A percentile compares a stretch with the other conserved stretches of the same genome.
Evolutionary conservation across 2,329 filamentous ascomycete species (phyloP).

Genomic region (Juglanconis oblonga): DNA sequence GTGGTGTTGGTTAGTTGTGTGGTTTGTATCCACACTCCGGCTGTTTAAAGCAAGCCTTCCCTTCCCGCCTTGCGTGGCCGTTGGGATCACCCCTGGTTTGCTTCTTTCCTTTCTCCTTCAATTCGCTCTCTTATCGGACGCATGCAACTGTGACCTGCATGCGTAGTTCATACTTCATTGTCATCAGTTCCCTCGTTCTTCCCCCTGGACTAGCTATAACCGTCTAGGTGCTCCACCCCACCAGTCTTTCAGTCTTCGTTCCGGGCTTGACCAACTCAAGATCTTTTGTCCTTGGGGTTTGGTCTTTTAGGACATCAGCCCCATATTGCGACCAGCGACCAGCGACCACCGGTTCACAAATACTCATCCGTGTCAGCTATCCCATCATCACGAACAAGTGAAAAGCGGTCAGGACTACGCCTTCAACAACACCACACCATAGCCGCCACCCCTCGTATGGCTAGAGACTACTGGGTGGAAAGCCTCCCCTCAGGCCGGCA

Average conservation of each 20-base stretch:
- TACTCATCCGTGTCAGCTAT: too few relatives aligned
- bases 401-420: too few relatives aligned
- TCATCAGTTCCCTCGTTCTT: constrained; percentile 2
- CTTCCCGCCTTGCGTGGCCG: constrained; percentile 1
- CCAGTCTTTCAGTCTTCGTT: not conserved
- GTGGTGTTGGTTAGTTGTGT: not conserved
- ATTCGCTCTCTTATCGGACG: constrained; percentile 11
- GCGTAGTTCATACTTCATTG: constrained; percentile 1
- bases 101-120: constrained; percentile 7
- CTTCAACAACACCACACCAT: not conserved
- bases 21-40: not conserved
- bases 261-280: not conserved
- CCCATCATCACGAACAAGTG: too few relatives aligned
- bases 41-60: constrained; percentile 18
- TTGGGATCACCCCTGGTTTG: constrained; percentile 1
- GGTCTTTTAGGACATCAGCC: not conserved
- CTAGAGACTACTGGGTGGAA: constrained; percentile 18
- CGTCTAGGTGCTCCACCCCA: not conserved
- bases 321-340: too few relatives aligned
- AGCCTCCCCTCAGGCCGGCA: constrained; percentile 15
- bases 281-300: not conserved
- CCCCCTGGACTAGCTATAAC: constrained; percentile 9
- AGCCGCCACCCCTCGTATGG: constrained; percentile 6
- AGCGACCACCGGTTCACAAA: too few relatives aligned
- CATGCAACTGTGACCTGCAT: constrained; percentile 16